Base-by-base conservation (phyloP, 2,329 filamentous ascomycete genomes). In the Geoglossum cookeanum region DNA sequence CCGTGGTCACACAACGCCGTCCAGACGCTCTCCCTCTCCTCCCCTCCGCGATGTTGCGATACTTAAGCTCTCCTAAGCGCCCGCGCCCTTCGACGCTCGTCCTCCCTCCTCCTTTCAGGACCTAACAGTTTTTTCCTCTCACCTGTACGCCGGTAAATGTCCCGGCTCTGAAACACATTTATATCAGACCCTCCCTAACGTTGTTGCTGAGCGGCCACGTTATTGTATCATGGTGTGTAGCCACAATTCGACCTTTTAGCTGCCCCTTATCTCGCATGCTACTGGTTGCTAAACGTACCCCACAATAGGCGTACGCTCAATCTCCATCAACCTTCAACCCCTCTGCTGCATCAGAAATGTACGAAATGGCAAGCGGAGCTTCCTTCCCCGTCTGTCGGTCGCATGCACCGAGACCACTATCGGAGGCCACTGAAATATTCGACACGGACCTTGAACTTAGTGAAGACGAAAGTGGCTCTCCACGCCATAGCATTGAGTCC, bases 351-450 rank as follows among this genome's bases (percentile, higher is more conserved):
- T 67, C 70, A 48, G 71, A 74, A 60, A 71, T 77, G 74, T 77
- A 75, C 66, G 69, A 70, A 70, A 62, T 69, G 68, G 54, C 72
- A 58, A 65, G 68, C 30, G 74, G 17, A 17, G 35, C 8, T 11
- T 44, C 33, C 17, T 22, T 55, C 47, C 45, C 57, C 32, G 11
- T 15, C 3, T 13, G 29, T 33, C 55, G 48, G 64, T 74, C 77
- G 59, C 64, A 66, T 60, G 60, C 74, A 69, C 71, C 73, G 57
- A 76, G 84, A 59, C 84, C 85, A 44, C 68, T 78, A 42, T 90
- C 86, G 42, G 76, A 85, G 59, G 79, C 83, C 48, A 91, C 85
- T 27, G 84, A 89, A 64, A 84, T 88, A 62, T 82, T 84, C 66
- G 86, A 89, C 64, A 87, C 85, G 45, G 86, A 91, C 56, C 82